Evolutionary conservation across 495 filamentous ascomycete genomes (phyloP), one percentile per base, ranked within the genome.

Genomic region (Lasiosphaeriaceae sp.): DNA sequence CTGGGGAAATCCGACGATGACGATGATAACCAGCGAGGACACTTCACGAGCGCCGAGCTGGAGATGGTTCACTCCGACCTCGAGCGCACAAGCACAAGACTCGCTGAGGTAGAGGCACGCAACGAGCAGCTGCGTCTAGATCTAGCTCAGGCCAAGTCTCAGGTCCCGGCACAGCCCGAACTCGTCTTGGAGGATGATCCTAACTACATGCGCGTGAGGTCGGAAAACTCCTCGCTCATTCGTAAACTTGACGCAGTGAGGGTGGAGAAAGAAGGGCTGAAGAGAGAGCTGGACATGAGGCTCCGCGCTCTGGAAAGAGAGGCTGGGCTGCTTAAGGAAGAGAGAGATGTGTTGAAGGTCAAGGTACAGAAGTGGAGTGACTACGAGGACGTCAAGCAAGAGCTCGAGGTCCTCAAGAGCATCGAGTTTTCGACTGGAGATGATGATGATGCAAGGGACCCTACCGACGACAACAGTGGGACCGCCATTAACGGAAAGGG

Each of bases 321-420:
- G 55, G 75, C 84, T 35, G 76, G 74, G 8, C 73, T 82, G 50
- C 69, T 91, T 16, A 86, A 82, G 59, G 79, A 82, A 24, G 89
- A 92, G 60, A 79, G 87, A 43, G 86, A 90, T 48, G 74, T 76
- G 43, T 75, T 97, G 43, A 88, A 86, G 64, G 77, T 79, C 23
- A 95, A 91, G 69, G 81, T 97, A 19, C 85, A 90, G 50, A 93
- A 89, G 65, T 93, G 90, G 83, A 82, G 86, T 60, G 95, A 99
- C 68, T 99, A 99, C 65, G 90, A 96, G 35, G 92, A 97, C 57
- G 86, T 98, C 46, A 96, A 94, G 67, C 86, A 91, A 54, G 95
- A 98, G 71, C 80, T 98, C 22, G 94, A 97, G 62, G 91, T 98
- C 47, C 82, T 98, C 61, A 96, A 96, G 85, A 94, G 92, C 61